Conservation (phyloP, 2,329 filamentous ascomycete genomes). For the Cytospora paraplurivora region DNA sequence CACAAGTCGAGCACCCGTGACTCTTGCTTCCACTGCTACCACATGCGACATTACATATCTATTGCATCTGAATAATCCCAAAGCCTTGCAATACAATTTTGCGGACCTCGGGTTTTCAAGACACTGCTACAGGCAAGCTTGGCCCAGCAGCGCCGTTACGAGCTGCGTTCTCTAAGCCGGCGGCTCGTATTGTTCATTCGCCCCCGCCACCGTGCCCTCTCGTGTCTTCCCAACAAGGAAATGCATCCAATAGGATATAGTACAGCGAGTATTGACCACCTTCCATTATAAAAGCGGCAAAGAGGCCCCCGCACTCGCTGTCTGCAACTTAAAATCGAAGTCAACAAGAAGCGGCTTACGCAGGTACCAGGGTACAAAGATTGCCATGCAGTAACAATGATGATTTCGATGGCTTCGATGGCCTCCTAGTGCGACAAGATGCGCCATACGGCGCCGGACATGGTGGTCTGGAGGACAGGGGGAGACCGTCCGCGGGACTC, state of each 20-base stretch:
- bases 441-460: too few species aligned
- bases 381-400: neutral
- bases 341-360: neutral
- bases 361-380: neutral
- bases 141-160: slow-evolving; percentile 18
- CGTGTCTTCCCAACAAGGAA: neutral
- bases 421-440: neutral
- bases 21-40: too few species aligned
- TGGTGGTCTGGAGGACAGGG: too few species aligned
- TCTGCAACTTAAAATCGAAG: neutral
- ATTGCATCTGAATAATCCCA: too few species aligned
- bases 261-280: neutral
- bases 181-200: neutral
- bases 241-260: neutral
- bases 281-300: neutral
- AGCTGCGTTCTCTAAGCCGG: neutral
- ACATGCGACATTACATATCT: too few species aligned
- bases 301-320: neutral
- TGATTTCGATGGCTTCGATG: neutral
- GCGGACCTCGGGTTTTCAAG: neutral
- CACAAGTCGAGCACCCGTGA: too few species aligned
- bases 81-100: neutral
- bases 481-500: too few species aligned
- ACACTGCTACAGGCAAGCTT: slow-evolving; percentile 9
- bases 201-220: neutral